Evolutionary conservation across 331 rosid genomes (phyloP), one percentile per base, ranked within the genome.

Genomic region (Acacia concinna): DNA sequence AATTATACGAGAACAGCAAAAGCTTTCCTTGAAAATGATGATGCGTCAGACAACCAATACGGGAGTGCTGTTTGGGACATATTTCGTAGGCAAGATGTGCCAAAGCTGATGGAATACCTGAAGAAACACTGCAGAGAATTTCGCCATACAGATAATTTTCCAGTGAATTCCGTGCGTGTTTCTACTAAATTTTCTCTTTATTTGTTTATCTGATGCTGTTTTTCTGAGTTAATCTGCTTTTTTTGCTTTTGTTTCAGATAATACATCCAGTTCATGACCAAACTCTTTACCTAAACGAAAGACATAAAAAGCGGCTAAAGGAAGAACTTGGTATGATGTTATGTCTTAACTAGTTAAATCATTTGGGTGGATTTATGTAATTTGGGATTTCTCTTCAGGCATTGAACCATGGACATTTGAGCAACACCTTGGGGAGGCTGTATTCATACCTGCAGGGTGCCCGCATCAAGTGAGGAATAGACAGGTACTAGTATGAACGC

Each of bases 31-130:
- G 84, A 27, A 66, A 76, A 77, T 63, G 37, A 68, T 51, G 78
- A 68, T 78, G 71, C 40, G 81, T 84, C 80, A 27, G 86, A 82
- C 73, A 43, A 79, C 66, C 78, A 52, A 65, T 65, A 80, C 64
- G 93, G 93, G 75, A 83, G 90, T 63, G 93, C 93, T 51, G 84
- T 89, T 25, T 89, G 93, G 93, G 93, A 89, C 87, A 89, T 89
- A 80, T 89, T 89, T 49, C 93, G 93, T 46, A 84, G 91, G 81
- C 82, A 89, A 72, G 93, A 89, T 78, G 93, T 89, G 51, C 88
- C 93, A 17, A 84, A 74, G 84, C 79, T 89, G 66, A 82, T 28
- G 9, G 91, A 87, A 72, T 89, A 87, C 86, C 83, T 89, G 52
- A 76, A 13, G 63, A 89, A 82, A 67, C 88, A 89, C 79, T 85